Percentiles rank a stretch among this genome's conserved stretches.
These are phyloP conservation scores for Aspergillus ustus DNA, from an alignment of 2,329 filamentous ascomycete species.

Conservation along the genomic window DNA sequence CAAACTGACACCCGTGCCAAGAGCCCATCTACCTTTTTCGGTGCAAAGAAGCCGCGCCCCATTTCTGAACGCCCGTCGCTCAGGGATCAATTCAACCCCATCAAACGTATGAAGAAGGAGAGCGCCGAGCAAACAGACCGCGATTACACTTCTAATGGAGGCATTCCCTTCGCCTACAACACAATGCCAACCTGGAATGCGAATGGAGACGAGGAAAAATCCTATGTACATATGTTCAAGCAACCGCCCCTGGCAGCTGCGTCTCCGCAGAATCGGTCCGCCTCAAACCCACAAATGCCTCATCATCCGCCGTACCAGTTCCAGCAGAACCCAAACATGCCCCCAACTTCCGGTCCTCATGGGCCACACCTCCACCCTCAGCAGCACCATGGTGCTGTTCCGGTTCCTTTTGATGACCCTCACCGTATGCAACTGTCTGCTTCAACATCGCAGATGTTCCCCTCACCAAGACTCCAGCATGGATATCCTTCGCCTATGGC, in stretches of 20 bases:
- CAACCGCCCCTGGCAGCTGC: constrained; percentile 61
- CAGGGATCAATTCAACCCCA: constrained; percentile 62
- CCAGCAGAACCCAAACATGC: constrained; percentile 72
- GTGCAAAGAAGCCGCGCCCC: constrained; percentile 73
- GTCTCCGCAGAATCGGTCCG: constrained; percentile 69
- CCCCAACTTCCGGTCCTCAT: constrained; percentile 72
- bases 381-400: constrained; percentile 70
- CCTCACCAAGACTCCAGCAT: constrained; percentile 78
- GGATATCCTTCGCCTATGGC: constrained; percentile 71
- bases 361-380: constrained; percentile 76
- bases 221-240: constrained; percentile 81
- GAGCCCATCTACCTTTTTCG: constrained; percentile 61
- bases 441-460: constrained; percentile 81
- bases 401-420: constrained; percentile 76
- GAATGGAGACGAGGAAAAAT: constrained; percentile 72
- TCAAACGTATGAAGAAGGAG: constrained; percentile 74
- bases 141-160: constrained; percentile 76
- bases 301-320: constrained; percentile 86
- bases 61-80: constrained; percentile 60
- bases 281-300: constrained; percentile 69
- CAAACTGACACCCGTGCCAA: constrained; percentile 52
- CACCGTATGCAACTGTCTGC: constrained; percentile 86
- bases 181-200: constrained; percentile 84
- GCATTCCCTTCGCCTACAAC: constrained; percentile 82
- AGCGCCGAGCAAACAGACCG: constrained; percentile 55